Evolutionary conservation across 306 rosid species (phyloP).

Genomic region (Styphnolobium japonicum): DNA sequence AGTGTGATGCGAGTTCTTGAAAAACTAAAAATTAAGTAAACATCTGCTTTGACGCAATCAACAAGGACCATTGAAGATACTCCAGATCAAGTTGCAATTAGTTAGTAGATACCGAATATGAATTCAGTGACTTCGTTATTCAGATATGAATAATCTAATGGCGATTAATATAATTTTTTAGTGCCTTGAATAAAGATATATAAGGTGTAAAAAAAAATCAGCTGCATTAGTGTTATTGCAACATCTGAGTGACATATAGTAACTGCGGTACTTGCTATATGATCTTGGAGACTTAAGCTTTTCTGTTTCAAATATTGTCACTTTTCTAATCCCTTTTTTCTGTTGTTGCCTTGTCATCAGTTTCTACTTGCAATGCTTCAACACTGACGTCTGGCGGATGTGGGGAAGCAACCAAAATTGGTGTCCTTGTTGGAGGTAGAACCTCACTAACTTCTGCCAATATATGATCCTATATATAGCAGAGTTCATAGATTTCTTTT

Average conservation of each 20-base stretch:
- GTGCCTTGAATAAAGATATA: not conserved
- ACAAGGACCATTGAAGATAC: slow-evolving; percentile 10
- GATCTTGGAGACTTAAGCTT: not conserved
- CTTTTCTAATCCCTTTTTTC: slow-evolving; percentile 31
- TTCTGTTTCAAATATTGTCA: not conserved
- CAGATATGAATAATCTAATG: slow-evolving; percentile 1
- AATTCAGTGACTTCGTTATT: not conserved
- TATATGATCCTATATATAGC: slow-evolving; percentile 1
- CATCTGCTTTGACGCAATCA: slow-evolving; percentile 11
- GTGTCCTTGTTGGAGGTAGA: slow-evolving; percentile 65
- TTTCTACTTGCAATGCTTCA: slow-evolving; percentile 41
- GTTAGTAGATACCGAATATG: not conserved
- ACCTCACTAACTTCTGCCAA: slow-evolving; percentile 9
- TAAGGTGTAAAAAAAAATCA: not conserved
- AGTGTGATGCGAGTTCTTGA: not conserved
- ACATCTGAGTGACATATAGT: not conserved
- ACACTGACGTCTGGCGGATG: slow-evolving; percentile 44
- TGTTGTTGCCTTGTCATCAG: slow-evolving; percentile 29
- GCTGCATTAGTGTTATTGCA: not conserved
- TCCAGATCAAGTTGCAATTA: slow-evolving; percentile 4
- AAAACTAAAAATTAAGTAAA: slow-evolving; percentile 10
- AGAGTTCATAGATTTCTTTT: not conserved
- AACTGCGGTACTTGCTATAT: not conserved
- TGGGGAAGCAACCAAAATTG: slow-evolving; percentile 40
- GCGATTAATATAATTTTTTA: not conserved